A percentile compares a stretch with the other conserved stretches of the same genome.
These are phyloP conservation scores for Colletotrichum spinosum DNA, from an alignment of 2,329 filamentous ascomycete genomes.

Conservation along the genomic window DNA sequence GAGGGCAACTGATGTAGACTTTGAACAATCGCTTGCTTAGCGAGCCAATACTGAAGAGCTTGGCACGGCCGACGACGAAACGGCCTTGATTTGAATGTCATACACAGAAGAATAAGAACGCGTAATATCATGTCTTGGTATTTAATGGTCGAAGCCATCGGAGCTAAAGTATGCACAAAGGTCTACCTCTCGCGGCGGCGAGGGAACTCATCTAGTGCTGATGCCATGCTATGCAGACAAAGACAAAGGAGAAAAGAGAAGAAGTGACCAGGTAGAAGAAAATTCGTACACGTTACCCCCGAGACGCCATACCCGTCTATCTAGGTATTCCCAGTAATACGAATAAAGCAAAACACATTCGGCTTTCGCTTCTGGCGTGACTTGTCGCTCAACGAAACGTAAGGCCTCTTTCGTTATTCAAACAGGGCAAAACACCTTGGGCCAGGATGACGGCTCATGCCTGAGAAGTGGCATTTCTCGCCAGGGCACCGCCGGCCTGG, in stretches of 20 bases:
- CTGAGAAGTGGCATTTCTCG: constrained; percentile 27
- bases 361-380: background rate
- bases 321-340: constrained; percentile 15
- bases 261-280: constrained; percentile 3
- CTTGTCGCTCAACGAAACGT: constrained; percentile 2
- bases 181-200: constrained; percentile 2
- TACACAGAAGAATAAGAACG: no score
- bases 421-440: background rate
- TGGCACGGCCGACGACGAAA: no score
- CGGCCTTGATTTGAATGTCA: no score
- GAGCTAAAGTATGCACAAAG: constrained; percentile 11
- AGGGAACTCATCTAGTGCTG: constrained; percentile 7
- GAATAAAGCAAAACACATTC: constrained; percentile 8
- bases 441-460: background rate
- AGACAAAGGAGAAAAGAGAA: background rate
- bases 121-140: constrained; percentile 15
- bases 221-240: constrained; percentile 17
- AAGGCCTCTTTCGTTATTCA: constrained; percentile 9
- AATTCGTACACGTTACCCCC: constrained; percentile 29
- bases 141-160: constrained; percentile 29
- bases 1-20: background rate
- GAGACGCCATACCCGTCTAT: constrained; percentile 35
- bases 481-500: constrained; percentile 27
- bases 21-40: no score
- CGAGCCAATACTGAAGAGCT: no score